Percentiles rank a stretch among this genome's conserved stretches.
Conservation (phyloP, 371 early-diverging fungal genomes). For the Mucor velutinosus region DNA sequence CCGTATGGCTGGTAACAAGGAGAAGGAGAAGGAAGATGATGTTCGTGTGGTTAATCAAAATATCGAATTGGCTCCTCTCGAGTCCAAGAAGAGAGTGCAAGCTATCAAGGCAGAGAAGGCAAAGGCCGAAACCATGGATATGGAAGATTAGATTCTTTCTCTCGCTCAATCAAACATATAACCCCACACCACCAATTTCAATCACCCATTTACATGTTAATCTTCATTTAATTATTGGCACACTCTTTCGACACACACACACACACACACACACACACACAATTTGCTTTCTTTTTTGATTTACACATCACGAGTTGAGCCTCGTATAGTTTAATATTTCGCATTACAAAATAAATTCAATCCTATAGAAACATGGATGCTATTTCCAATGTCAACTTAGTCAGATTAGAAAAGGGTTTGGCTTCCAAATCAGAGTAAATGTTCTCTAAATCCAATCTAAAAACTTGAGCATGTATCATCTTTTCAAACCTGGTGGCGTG, state of each 20-base stretch:
- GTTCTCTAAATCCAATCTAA: too few relatives aligned
- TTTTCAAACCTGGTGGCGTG: too few relatives aligned
- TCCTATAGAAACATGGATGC: neutral
- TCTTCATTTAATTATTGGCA: neutral
- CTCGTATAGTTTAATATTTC: neutral
- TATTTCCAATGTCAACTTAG: neutral
- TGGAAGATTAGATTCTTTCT: conserved; percentile 50
- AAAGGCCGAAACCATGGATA: conserved; percentile 60
- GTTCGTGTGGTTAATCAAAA: conserved; percentile 80
- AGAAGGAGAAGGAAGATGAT: conserved; percentile 75
- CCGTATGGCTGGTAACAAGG: conserved; percentile 83
- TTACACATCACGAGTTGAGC: neutral
- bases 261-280: neutral
- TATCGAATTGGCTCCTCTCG: conserved; percentile 82
- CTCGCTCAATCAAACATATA: neutral
- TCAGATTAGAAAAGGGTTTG: too few relatives aligned
- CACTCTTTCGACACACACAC: neutral
- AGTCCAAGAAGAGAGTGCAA: conserved; percentile 62
- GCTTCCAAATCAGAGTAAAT: too few relatives aligned
- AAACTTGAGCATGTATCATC: too few relatives aligned
- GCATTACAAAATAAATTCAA: neutral
- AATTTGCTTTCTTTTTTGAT: neutral
- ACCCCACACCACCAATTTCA: neutral
- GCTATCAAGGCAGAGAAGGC: conserved; percentile 59
- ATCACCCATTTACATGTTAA: neutral